Evolutionary conservation across 1,284 basidiomycete genomes (phyloP).

Genomic region (Coniophora puteana): DNA sequence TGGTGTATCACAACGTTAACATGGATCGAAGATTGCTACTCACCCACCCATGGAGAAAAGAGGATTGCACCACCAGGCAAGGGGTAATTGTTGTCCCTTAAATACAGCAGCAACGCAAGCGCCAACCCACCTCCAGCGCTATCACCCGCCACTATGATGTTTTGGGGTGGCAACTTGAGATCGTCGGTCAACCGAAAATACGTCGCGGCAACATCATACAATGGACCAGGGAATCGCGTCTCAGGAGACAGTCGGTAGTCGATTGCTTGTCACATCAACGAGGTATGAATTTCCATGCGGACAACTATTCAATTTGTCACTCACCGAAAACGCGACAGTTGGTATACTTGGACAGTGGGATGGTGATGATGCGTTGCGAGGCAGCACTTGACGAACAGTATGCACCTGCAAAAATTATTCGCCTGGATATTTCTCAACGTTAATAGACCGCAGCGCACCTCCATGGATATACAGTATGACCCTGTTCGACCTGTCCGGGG

Average conservation of each 20-base stretch:
- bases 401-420: constrained; percentile 54
- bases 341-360: constrained; percentile 87
- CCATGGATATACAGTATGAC: constrained; percentile 95
- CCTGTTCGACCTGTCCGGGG: too few relatives aligned
- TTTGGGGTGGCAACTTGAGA: constrained; percentile 86
- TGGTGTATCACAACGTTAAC: constrained; percentile 6
- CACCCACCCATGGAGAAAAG: constrained; percentile 93
- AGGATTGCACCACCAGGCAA: constrained; percentile 81
- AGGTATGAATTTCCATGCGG: constrained; percentile 5
- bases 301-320: too few relatives aligned
- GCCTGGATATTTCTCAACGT: not conserved
- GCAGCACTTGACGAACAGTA: constrained; percentile 94
- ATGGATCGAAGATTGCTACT: constrained; percentile 28
- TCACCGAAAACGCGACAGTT: constrained; percentile 92
- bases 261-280: constrained; percentile 55
- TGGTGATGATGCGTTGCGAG: constrained; percentile 90
- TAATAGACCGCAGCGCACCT: constrained; percentile 46
- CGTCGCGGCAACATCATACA: constrained; percentile 87
- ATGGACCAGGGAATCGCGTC: constrained; percentile 88
- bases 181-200: constrained; percentile 90
- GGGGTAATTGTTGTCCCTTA: constrained; percentile 81
- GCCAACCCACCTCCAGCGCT: constrained; percentile 91
- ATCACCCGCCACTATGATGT: constrained; percentile 87
- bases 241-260: constrained; percentile 97
- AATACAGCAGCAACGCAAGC: constrained; percentile 88